phyloP scores from a whole-genome alignment of 768 basidiomycete genomes.

The Russula abietina region DNA sequence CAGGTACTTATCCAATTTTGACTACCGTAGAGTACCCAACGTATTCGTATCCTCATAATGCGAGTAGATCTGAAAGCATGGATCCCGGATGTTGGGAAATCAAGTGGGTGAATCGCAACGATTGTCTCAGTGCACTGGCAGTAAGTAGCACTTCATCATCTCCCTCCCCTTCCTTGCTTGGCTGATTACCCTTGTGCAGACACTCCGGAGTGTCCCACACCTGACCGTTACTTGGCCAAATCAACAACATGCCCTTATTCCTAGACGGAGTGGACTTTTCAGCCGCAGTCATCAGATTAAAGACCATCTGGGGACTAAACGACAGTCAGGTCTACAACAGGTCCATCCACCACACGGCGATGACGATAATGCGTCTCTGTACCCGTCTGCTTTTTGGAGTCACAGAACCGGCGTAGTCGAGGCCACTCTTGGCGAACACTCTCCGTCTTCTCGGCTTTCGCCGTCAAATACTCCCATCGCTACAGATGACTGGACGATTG shows the following conservation, averaged over 20 bases:
- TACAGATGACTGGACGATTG: constrained; percentile 14
- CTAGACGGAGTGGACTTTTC: constrained; percentile 9
- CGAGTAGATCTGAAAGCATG: constrained; percentile 51
- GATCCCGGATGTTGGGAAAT: constrained; percentile 62
- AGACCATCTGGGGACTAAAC: background rate
- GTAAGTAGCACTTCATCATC: constrained; percentile 35
- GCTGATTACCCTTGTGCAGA: constrained; percentile 35
- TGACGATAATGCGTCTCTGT: background rate
- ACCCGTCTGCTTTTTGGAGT: constrained; percentile 3
- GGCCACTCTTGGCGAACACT: constrained; percentile 8
- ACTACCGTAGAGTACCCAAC: background rate
- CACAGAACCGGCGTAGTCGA: background rate
- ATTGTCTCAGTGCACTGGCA: constrained; percentile 66
- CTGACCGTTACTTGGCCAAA: constrained; percentile 78
- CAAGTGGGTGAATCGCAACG: constrained; percentile 73
- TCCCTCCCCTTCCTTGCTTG: background rate
- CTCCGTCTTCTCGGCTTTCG: constrained; percentile 11
- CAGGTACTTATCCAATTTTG: background rate
- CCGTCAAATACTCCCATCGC: background rate
- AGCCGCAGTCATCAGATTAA: constrained; percentile 10
- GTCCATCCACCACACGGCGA: background rate
- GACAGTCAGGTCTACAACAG: constrained; percentile 3
- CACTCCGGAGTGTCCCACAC: constrained; percentile 63
- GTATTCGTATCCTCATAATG: constrained; percentile 45
- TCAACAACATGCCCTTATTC: constrained; percentile 36